phyloP scores from a whole-genome alignment of 2,329 filamentous ascomycete species.

The Elsinoe necatrix region DNA sequence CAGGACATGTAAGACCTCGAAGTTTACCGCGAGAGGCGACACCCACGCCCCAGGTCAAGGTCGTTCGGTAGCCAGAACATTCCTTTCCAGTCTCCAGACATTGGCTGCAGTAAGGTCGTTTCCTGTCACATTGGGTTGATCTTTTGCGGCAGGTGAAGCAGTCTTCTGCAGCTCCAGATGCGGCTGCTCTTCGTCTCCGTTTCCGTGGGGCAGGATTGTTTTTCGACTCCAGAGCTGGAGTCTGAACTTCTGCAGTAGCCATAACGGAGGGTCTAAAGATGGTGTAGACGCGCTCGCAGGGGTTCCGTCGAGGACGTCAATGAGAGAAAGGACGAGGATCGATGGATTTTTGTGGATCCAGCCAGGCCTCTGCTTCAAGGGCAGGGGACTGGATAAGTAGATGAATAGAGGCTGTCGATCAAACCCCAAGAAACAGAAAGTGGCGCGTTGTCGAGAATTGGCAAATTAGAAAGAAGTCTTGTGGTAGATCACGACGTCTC shows the following conservation, averaged over 20 bases:
- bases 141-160: slow-evolving; percentile 89
- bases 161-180: slow-evolving; percentile 83
- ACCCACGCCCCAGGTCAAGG: slow-evolving; percentile 91
- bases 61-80: slow-evolving; percentile 93
- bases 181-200: slow-evolving; percentile 77
- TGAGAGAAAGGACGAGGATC: neutral
- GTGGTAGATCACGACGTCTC: neutral
- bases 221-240: slow-evolving; percentile 15
- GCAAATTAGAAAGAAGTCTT: neutral
- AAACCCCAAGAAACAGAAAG: slow-evolving; percentile 5
- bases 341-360: slow-evolving; percentile 6
- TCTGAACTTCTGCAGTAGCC: slow-evolving; percentile 8
- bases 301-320: neutral
- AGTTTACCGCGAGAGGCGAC: slow-evolving; percentile 94
- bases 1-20: slow-evolving; percentile 69
- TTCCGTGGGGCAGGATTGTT: slow-evolving; percentile 39
- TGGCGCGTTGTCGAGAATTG: neutral
- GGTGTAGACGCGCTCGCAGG: neutral
- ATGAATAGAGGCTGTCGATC: slow-evolving; percentile 11
- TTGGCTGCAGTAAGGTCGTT: slow-evolving; percentile 88
- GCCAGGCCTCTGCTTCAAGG: neutral
- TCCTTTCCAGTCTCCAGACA: slow-evolving; percentile 87
- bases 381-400: neutral
- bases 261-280: neutral
- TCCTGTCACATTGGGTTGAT: slow-evolving; percentile 77